Percentiles rank a stretch among this genome's conserved stretches.
phyloP scores from a whole-genome alignment of 345 rosid genomes.

The Eucalyptus guilfoylei region DNA sequence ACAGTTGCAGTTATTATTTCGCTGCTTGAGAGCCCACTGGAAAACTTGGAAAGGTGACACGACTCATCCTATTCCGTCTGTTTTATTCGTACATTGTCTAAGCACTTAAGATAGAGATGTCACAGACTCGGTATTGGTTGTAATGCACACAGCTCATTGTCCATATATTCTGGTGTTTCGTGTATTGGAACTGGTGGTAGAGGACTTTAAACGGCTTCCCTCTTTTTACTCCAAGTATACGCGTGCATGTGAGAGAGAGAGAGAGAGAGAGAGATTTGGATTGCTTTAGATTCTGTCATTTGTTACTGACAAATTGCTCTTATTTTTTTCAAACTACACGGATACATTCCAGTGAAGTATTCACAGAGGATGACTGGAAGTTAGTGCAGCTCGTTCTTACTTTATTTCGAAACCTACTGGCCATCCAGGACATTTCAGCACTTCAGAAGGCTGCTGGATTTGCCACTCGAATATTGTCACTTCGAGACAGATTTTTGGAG shows the following conservation, averaged over 20 bases:
- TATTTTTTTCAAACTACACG: not conserved
- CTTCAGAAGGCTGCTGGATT: constrained; percentile 67
- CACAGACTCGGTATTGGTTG: not conserved
- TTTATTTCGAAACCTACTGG: constrained; percentile 74
- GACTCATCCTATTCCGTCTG: not conserved
- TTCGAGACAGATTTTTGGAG: constrained; percentile 71
- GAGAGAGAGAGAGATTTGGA: not conserved
- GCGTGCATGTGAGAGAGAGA: not conserved
- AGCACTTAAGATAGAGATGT: not conserved
- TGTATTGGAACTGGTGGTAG: not conserved
- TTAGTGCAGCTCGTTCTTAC: constrained; percentile 86
- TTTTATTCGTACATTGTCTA: not conserved
- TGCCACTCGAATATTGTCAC: constrained; percentile 45
- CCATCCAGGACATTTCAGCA: constrained; percentile 60
- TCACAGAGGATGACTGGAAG: constrained; percentile 96
- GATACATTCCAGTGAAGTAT: constrained; percentile 39
- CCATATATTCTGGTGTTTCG: not conserved
- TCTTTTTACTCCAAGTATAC: not conserved
- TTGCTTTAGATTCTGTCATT: not conserved
- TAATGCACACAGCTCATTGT: not conserved
- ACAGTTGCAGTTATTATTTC: constrained; percentile 60
- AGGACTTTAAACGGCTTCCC: not conserved
- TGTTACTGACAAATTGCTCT: not conserved
- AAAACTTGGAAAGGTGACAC: constrained; percentile 57
- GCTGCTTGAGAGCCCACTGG: constrained; percentile 70